Conservation (phyloP, 345 rosid genomes). For the Pugionium cornutum region DNA sequence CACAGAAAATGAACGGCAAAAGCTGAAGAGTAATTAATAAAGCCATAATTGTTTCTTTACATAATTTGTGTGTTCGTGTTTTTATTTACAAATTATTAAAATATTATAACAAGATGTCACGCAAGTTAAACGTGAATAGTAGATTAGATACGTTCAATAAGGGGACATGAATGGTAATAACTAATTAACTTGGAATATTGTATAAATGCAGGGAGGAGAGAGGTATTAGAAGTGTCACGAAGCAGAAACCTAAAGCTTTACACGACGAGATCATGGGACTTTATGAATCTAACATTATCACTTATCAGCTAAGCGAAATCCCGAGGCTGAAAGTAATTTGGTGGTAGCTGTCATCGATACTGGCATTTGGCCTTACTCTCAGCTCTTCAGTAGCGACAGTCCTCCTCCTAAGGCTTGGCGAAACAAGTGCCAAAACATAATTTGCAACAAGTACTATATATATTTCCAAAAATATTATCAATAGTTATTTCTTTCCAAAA, state of each 20-base stretch:
- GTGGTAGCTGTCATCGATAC: slow-evolving; percentile 31
- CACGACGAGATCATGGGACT: slow-evolving; percentile 43
- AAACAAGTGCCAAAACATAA: slow-evolving; percentile 35
- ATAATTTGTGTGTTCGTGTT: background rate
- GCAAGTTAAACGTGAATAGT: too few species aligned
- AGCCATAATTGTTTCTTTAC: background rate
- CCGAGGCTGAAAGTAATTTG: slow-evolving; percentile 17
- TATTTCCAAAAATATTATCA: background rate
- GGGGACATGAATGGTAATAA: too few species aligned
- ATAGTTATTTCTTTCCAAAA: too few species aligned
- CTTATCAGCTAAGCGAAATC: slow-evolving; percentile 5
- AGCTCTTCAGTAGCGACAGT: slow-evolving; percentile 16
- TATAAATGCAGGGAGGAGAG: slow-evolving; percentile 17
- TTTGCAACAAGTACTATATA: slow-evolving; percentile 33
- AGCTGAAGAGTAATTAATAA: slow-evolving; percentile 22
- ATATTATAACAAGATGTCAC: background rate
- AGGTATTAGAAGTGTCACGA: slow-evolving; percentile 25
- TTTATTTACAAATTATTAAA: too few species aligned
- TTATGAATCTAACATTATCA: slow-evolving; percentile 21
- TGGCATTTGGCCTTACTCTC: slow-evolving; percentile 35
- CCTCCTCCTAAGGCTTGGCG: slow-evolving; percentile 32
- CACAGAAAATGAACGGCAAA: slow-evolving; percentile 27
- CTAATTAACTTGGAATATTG: background rate
- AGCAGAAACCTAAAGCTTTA: slow-evolving; percentile 31
- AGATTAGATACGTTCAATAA: too few species aligned